Evolutionary conservation across 2,329 filamentous ascomycete species (phyloP).

Genomic region (Ceratocystis eucalypticola): DNA sequence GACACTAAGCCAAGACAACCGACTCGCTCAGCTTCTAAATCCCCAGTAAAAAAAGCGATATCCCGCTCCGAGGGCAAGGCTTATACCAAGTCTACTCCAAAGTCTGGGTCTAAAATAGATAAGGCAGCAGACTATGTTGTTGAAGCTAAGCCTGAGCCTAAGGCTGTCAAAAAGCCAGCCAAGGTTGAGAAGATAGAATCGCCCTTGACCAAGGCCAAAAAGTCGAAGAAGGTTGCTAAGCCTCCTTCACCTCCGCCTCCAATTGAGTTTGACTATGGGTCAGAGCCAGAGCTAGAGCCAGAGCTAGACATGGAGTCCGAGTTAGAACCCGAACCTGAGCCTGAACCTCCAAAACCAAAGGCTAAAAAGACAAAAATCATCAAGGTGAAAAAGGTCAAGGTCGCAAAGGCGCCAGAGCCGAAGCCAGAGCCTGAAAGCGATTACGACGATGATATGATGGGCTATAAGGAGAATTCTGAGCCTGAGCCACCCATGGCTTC

Average conservation of each 20-base stretch:
- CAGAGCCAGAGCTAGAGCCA: background rate
- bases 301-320: constrained; percentile 17
- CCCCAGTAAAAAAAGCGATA: constrained; percentile 3
- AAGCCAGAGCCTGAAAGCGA: constrained; percentile 12
- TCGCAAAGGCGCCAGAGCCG: constrained; percentile 6
- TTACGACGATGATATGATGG: background rate
- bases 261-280: background rate
- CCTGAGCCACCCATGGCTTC: background rate
- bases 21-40: constrained; percentile 10
- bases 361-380: constrained; percentile 4
- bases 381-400: constrained; percentile 9
- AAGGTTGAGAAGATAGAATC: constrained; percentile 11
- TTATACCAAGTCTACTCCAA: constrained; percentile 5
- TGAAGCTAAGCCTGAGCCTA: background rate
- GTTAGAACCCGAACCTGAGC: constrained; percentile 21
- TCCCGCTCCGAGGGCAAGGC: constrained; percentile 1
- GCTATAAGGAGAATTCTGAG: constrained; percentile 9
- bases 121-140: background rate
- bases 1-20: constrained; percentile 3
- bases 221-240: constrained; percentile 9
- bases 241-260: constrained; percentile 21
- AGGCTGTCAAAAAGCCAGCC: constrained; percentile 9
- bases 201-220: constrained; percentile 3
- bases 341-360: constrained; percentile 1
- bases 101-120: constrained; percentile 2